Evolutionary conservation across 2,329 filamentous ascomycete species (phyloP).

Genomic region (Grosmannia clavigera): DNA sequence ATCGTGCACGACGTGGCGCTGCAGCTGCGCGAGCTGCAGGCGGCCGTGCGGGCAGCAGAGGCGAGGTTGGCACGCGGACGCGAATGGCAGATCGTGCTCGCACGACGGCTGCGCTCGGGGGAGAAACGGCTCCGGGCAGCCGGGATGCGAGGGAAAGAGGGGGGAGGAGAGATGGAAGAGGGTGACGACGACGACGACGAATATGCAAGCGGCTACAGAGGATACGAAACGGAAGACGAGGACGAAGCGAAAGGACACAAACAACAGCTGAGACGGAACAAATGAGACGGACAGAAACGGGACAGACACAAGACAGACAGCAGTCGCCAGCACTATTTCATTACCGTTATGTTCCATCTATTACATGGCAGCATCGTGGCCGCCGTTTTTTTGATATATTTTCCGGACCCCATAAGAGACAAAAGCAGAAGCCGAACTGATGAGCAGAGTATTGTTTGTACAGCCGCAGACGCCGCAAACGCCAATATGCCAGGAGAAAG

Average conservation of each 20-base stretch:
- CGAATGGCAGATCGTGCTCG: conserved; percentile 3
- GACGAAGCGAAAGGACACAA: not conserved
- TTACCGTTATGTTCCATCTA: too few relatives aligned
- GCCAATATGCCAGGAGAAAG: conserved; percentile 7
- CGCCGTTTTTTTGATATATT: not conserved
- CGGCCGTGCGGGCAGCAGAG: not conserved
- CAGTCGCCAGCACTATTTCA: too few relatives aligned
- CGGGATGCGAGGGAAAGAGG: not conserved
- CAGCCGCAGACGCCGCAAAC: conserved; percentile 4
- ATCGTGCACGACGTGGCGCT: conserved; percentile 6
- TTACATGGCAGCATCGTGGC: not conserved
- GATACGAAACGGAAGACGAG: not conserved
- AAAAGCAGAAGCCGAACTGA: conserved; percentile 3
- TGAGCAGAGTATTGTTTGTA: conserved; percentile 12
- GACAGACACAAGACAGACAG: too few relatives aligned
- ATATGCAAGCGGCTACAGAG: too few relatives aligned
- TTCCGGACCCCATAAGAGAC: not conserved
- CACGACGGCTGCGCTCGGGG: conserved; percentile 1
- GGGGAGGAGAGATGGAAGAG: too few relatives aligned
- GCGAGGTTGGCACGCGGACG: conserved; percentile 3
- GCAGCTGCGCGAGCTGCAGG: conserved; percentile 14
- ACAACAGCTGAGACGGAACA: not conserved
- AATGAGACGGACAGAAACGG: too few relatives aligned
- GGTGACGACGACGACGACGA: too few relatives aligned
- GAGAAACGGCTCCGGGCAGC: not conserved